A percentile compares a stretch with the other conserved stretches of the same genome.
Conservation (phyloP, 352 stramenopile genomes). For the Phytophthora ramorum region DNA sequence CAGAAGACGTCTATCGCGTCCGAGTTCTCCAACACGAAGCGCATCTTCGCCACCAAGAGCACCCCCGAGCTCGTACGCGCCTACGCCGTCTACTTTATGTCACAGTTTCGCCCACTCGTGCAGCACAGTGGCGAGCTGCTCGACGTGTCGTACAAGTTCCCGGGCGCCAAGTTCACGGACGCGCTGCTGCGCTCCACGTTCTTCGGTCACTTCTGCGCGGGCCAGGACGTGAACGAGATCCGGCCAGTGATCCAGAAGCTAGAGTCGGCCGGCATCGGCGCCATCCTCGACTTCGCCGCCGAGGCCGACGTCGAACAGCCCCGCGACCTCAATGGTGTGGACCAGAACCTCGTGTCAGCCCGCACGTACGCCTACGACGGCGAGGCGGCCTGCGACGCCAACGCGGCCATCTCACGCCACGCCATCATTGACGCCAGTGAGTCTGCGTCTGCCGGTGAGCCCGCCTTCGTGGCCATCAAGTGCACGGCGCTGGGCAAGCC, state of each 20-base stretch:
- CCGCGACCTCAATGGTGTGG: slow-evolving; percentile 78
- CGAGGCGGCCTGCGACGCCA: slow-evolving; percentile 93
- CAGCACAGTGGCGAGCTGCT: slow-evolving; percentile 90
- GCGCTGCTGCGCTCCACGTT: slow-evolving; percentile 92
- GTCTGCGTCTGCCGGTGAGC: slow-evolving; percentile 46
- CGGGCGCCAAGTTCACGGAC: slow-evolving; percentile 89
- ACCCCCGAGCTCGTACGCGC: slow-evolving; percentile 89
- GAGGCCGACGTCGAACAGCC: slow-evolving; percentile 92
- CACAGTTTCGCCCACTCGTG: slow-evolving; percentile 88
- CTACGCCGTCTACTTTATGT: slow-evolving; percentile 89
- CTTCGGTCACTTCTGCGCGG: slow-evolving; percentile 98
- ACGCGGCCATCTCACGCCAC: slow-evolving; percentile 87
- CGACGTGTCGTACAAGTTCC: slow-evolving; percentile 82
- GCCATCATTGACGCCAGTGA: slow-evolving; percentile 80
- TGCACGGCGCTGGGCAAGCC: slow-evolving; percentile 97
- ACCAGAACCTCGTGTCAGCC: slow-evolving; percentile 85
- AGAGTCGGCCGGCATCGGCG: slow-evolving; percentile 85
- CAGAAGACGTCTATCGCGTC: slow-evolving; percentile 23
- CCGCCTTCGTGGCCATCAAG: slow-evolving; percentile 97
- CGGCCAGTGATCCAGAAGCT: slow-evolving; percentile 83
- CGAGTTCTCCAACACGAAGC: slow-evolving; percentile 84
- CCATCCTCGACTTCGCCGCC: slow-evolving; percentile 98
- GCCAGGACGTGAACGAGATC: slow-evolving; percentile 90
- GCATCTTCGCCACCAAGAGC: slow-evolving; percentile 84
- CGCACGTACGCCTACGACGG: slow-evolving; percentile 97